These are phyloP conservation scores for Hygrocybe punicea DNA, from an alignment of 768 basidiomycete species.

Conservation along the genomic window DNA sequence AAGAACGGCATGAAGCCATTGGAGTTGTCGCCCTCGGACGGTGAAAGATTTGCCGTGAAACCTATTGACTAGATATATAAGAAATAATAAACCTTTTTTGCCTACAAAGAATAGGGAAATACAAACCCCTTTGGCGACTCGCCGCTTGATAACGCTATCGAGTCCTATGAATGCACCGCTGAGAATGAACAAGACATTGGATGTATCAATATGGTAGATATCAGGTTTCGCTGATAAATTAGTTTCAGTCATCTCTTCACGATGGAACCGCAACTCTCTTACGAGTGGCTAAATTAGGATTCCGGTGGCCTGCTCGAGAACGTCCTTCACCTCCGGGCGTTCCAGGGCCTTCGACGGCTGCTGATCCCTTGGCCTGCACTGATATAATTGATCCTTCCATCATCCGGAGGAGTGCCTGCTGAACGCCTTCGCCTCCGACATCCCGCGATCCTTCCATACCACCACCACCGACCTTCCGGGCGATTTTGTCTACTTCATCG, in stretches of 20 bases:
- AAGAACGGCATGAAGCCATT: conserved; percentile 59
- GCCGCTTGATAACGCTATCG: conserved; percentile 73
- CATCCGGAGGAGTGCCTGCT: conserved; percentile 88
- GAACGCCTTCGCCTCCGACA: conserved; percentile 94
- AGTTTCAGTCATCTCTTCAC: not conserved
- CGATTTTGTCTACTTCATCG: conserved; percentile 94
- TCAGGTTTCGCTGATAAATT: conserved; percentile 50
- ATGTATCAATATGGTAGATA: conserved; percentile 75
- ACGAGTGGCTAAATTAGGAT: conserved; percentile 40
- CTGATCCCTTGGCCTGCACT: conserved; percentile 69
- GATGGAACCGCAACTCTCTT: conserved; percentile 16
- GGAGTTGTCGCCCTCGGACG: conserved; percentile 34
- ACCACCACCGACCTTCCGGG: conserved; percentile 51
- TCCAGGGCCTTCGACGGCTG: conserved; percentile 43
- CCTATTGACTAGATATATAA: conserved; percentile 70
- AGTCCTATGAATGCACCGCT: conserved; percentile 95
- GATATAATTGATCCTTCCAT: conserved; percentile 88
- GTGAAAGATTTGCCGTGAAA: conserved; percentile 51
- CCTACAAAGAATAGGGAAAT: conserved; percentile 1
- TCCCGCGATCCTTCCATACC: conserved; percentile 75
- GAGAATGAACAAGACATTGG: conserved; percentile 90
- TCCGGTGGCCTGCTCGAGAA: conserved; percentile 49
- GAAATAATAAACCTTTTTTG: conserved; percentile 5
- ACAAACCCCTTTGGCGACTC: conserved; percentile 78
- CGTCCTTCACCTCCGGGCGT: conserved; percentile 43